Base-by-base conservation (phyloP, 2,329 filamentous ascomycete genomes). In the Mycogone perniciosa region DNA sequence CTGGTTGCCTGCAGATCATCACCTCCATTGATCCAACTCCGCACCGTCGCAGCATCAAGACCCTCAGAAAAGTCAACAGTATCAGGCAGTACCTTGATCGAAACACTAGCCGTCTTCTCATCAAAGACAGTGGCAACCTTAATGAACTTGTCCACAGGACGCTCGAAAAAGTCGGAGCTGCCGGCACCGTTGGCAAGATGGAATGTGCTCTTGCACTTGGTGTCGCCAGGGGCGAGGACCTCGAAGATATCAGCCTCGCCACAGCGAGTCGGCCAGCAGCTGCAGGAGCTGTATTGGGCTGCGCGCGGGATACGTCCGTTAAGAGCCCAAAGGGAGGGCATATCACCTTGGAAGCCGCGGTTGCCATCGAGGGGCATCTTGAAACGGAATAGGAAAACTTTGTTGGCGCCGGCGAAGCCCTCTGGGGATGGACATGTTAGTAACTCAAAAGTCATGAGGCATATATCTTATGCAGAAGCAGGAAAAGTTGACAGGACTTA, bases 161-260 rank as follows among this genome's bases (percentile, higher is more conserved):
- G 82, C 39, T 74, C 69, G 65, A 92, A 86, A 71, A 84, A 91
- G 67, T 90, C 81, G 31, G 80, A 82, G 63, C 82, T 81, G 47
- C 86, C 85, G 33, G 80, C 84, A 30, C 79, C 72, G 45, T 77
- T 72, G 56, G 81, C 78, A 55, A 76, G 71, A 68, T 90, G 86
- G 59, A 89, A 74, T 11, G 85, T 88, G 37, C 81, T 83, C 71
- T 87, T 89, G 68, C 81, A 79, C 61, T 81, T 81, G 40, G 71
- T 75, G 64, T 85, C 81, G 30, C 86, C 86, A 1, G 75, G 65
- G 54, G 77, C 74, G 38, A 91, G 79, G 27, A 88, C 76, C 70
- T 91, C 88, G 60, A 85, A 83, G 48, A 90, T 75, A 61, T 92
- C 88, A 55, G 86, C 80, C 70, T 92, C 88, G 59, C 85, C 86